Percentiles rank a stretch among this genome's conserved stretches.
phyloP scores from a whole-genome alignment of 345 rosid species.

The Angophora floribunda region DNA sequence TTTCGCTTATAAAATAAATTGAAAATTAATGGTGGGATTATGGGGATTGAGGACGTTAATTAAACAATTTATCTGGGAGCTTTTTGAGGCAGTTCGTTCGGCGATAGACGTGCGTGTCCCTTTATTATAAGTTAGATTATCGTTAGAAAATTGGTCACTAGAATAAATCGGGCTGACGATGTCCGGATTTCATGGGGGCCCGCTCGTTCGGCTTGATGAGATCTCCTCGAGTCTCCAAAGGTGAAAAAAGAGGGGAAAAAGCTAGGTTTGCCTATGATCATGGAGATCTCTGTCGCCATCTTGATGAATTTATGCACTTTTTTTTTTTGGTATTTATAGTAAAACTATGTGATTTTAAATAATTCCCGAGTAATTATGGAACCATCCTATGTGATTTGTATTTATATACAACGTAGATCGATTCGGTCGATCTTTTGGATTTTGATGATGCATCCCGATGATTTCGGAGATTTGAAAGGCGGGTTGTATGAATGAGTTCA shows the following conservation, averaged over 20 bases:
- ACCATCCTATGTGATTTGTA: not conserved
- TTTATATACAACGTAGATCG: not conserved
- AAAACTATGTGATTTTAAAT: not conserved
- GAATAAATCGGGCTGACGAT: not conserved
- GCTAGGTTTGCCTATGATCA: not conserved
- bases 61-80: not conserved
- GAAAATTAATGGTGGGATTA: not conserved
- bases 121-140: not conserved
- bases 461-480: not conserved
- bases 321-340: not conserved
- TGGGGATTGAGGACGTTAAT: not conserved
- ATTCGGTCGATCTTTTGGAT: not conserved
- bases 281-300: not conserved
- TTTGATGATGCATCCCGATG: not conserved
- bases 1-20: not conserved
- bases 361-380: not conserved
- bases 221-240: not conserved
- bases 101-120: not conserved
- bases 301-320: not conserved
- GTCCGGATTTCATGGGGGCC: not conserved
- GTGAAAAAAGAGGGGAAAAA: not conserved
- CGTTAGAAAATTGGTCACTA: not conserved
- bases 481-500: not conserved
- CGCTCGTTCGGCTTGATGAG: not conserved
- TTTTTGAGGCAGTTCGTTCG: constrained; percentile 4